Evolutionary conservation across 2,329 filamentous ascomycete genomes (phyloP).

Genomic region (Fusarium brevicatenulatum): DNA sequence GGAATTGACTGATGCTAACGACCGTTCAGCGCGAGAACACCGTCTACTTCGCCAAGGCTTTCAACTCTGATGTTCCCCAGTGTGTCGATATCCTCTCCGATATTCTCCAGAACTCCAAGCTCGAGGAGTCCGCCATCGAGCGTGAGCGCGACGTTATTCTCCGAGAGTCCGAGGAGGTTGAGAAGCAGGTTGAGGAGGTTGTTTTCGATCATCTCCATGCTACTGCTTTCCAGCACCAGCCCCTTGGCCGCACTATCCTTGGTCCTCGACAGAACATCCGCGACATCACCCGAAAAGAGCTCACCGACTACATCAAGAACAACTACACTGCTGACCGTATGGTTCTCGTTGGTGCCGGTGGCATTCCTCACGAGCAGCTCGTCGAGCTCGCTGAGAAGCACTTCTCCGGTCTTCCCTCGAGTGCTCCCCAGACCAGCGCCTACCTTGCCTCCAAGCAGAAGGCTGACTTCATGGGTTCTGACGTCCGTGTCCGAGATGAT

Average conservation of each 20-base stretch:
- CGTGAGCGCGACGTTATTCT: slow-evolving; percentile 98
- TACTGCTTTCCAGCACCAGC: slow-evolving; percentile 96
- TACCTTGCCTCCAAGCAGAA: slow-evolving; percentile 83
- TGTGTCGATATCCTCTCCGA: slow-evolving; percentile 98
- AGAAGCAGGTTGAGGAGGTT: slow-evolving; percentile 99
- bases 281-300: slow-evolving; percentile 90
- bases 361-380: slow-evolving; percentile 91
- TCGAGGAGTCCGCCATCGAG: slow-evolving; percentile 92
- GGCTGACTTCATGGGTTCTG: slow-evolving; percentile 96
- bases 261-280: slow-evolving; percentile 98
- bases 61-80: slow-evolving; percentile 96
- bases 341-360: slow-evolving; percentile 96
- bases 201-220: slow-evolving; percentile 99
- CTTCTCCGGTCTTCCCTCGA: slow-evolving; percentile 82
- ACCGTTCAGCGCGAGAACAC: slow-evolving; percentile 88
- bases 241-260: slow-evolving; percentile 96
- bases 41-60: slow-evolving; percentile 99
- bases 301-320: slow-evolving; percentile 96
- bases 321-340: slow-evolving; percentile 99
- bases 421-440: slow-evolving; percentile 78
- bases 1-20: slow-evolving; percentile 41
- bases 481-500: slow-evolving; percentile 95
- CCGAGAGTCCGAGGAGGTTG: slow-evolving; percentile 98
- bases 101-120: slow-evolving; percentile 99
- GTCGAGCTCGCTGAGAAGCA: slow-evolving; percentile 97